Percentiles rank a stretch among this genome's conserved stretches.
These are phyloP conservation scores for Singerocomus inundabilis DNA, from an alignment of 1,284 basidiomycete genomes.

Conservation along the genomic window DNA sequence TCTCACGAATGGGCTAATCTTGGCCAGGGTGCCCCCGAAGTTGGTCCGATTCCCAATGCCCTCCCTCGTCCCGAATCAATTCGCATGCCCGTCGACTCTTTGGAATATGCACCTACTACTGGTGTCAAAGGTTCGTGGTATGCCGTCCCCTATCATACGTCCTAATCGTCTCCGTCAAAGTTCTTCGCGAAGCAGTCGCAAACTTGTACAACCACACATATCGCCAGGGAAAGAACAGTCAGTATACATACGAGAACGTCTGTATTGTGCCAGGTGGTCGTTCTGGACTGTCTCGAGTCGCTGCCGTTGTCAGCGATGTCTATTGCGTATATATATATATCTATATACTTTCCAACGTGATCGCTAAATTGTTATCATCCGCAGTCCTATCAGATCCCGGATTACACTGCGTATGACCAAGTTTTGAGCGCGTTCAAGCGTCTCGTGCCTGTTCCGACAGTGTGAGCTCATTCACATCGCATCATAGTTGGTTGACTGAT, in stretches of 20 bases:
- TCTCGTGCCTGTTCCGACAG: constrained; percentile 86
- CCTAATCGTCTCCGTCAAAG: constrained; percentile 13
- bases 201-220: constrained; percentile 88
- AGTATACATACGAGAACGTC: constrained; percentile 90
- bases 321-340: constrained; percentile 53
- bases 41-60: constrained; percentile 78
- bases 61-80: constrained; percentile 65
- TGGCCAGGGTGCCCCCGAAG: constrained; percentile 88
- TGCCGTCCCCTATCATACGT: constrained; percentile 5
- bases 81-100: constrained; percentile 65
- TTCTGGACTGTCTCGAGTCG: constrained; percentile 85
- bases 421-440: constrained; percentile 86
- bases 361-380: constrained; percentile 4
- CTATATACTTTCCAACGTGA: neutral
- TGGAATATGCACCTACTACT: constrained; percentile 93
- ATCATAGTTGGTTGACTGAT: constrained; percentile 13
- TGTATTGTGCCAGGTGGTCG: constrained; percentile 92
- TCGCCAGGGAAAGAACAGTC: constrained; percentile 71
- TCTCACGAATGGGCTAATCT: constrained; percentile 83
- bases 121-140: constrained; percentile 71
- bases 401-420: constrained; percentile 86
- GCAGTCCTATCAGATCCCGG: constrained; percentile 83
- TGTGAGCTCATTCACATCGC: constrained; percentile 47
- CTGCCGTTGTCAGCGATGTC: constrained; percentile 85
- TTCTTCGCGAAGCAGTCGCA: constrained; percentile 74